Evolutionary conservation across 371 early-diverging fungal genomes (phyloP).

Genomic region (Mucor plumbeus): DNA sequence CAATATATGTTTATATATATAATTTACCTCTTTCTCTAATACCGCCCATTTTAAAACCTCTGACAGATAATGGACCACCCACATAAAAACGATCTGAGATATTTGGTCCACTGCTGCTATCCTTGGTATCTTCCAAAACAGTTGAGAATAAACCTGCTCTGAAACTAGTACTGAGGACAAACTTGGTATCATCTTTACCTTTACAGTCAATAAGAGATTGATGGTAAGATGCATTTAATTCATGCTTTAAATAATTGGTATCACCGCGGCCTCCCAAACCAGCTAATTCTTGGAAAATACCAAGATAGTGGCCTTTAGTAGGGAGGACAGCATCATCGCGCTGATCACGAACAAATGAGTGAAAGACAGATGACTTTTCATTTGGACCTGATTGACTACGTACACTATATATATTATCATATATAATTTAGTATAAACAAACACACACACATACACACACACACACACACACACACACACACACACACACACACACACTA

Average conservation of each 20-base stretch:
- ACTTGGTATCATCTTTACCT: conserved; percentile 24
- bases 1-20: background rate
- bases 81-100: conserved; percentile 86
- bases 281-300: conserved; percentile 49
- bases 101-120: conserved; percentile 30
- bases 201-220: conserved; percentile 23
- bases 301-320: conserved; percentile 69
- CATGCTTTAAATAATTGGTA: conserved; percentile 71
- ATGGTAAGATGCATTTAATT: conserved; percentile 62
- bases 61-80: conserved; percentile 85
- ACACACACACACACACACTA: conserved; percentile 27
- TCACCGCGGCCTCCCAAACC: conserved; percentile 83
- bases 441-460: background rate
- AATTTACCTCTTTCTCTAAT: conserved; percentile 83
- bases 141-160: conserved; percentile 70
- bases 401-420: conserved; percentile 58
- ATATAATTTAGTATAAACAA: background rate
- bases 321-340: conserved; percentile 81
- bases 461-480: background rate
- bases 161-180: conserved; percentile 42
- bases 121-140: conserved; percentile 38
- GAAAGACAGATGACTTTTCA: conserved; percentile 76
- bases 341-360: conserved; percentile 70
- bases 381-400: conserved; percentile 84
- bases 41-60: conserved; percentile 89